These are phyloP conservation scores for Stephania yunnanensis DNA, from an alignment of 164 flowering plant species.

Conservation along the genomic window DNA sequence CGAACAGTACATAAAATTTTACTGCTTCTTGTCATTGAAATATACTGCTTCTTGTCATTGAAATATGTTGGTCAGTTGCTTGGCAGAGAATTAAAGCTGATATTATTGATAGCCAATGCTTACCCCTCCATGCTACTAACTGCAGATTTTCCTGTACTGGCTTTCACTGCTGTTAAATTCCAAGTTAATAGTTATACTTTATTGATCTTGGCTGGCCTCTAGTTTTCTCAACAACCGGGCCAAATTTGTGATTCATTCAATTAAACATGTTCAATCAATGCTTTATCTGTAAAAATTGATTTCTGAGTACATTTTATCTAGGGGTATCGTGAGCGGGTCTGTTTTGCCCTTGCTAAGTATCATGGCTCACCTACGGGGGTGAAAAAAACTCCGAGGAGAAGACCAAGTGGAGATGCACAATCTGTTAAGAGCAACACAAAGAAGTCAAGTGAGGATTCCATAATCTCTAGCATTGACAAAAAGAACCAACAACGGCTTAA, in stretches of 20 bases:
- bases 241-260: not conserved
- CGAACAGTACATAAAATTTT: not conserved
- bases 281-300: not conserved
- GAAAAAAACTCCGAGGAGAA: slow-evolving; percentile 51
- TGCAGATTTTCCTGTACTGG: too few relatives aligned
- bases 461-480: slow-evolving; percentile 11
- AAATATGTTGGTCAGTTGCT: not conserved
- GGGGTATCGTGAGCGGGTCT: slow-evolving; percentile 73
- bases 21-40: too few relatives aligned
- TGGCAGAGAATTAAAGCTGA: not conserved
- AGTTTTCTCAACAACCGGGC: not conserved
- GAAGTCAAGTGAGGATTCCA: slow-evolving; percentile 17
- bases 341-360: slow-evolving; percentile 52
- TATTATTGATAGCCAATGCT: not conserved
- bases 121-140: not conserved
- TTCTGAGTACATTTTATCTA: slow-evolving; percentile 16
- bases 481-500: slow-evolving; percentile 19
- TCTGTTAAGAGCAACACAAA: slow-evolving; percentile 18
- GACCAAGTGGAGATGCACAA: slow-evolving; percentile 24
- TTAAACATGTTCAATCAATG: not conserved
- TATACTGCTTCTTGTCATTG: too few relatives aligned
- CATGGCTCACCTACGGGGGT: slow-evolving; percentile 52
- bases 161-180: too few relatives aligned
- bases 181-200: not conserved
- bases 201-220: not conserved